A percentile compares a stretch with the other conserved stretches of the same genome.
Evolutionary conservation across 1,139 yeast genomes (phyloP).

Genomic region (Nadsonia starkeyi-henricii): DNA sequence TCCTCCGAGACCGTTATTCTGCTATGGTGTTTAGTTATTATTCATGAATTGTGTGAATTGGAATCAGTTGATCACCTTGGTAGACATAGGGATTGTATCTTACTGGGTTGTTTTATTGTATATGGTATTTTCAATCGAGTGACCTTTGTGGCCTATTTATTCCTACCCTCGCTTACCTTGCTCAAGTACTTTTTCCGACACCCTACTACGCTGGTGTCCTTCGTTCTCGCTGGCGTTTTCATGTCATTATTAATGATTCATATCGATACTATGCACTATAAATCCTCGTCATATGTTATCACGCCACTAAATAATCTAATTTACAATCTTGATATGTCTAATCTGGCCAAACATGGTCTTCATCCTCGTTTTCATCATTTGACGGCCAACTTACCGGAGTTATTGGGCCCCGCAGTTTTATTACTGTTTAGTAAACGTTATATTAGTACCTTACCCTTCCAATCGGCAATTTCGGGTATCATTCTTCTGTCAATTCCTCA

Average conservation of each 20-base stretch:
- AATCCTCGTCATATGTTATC: conserved; percentile 28
- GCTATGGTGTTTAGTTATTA: conserved; percentile 36
- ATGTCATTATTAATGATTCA: conserved; percentile 31
- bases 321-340: conserved; percentile 48
- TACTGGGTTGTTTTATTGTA: conserved; percentile 41
- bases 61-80: conserved; percentile 15
- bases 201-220: conserved; percentile 18
- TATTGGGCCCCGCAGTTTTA: conserved; percentile 63
- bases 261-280: conserved; percentile 38
- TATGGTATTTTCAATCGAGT: conserved; percentile 74
- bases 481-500: conserved; percentile 53
- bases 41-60: conserved; percentile 20
- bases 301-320: conserved; percentile 66
- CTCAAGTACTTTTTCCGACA: conserved; percentile 16
- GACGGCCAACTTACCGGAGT: conserved; percentile 59
- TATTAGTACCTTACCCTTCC: conserved; percentile 25
- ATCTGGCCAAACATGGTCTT: conserved; percentile 65
- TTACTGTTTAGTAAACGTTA: conserved; percentile 24
- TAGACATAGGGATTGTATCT: conserved; percentile 20
- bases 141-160: conserved; percentile 64
- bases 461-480: conserved; percentile 51
- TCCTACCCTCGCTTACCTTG: conserved; percentile 35
- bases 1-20: conserved; percentile 66
- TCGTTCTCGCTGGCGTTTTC: conserved; percentile 13
- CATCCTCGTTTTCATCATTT: conserved; percentile 71